Conservation (phyloP, 306 rosid species). For the Sicyos baderoa region DNA sequence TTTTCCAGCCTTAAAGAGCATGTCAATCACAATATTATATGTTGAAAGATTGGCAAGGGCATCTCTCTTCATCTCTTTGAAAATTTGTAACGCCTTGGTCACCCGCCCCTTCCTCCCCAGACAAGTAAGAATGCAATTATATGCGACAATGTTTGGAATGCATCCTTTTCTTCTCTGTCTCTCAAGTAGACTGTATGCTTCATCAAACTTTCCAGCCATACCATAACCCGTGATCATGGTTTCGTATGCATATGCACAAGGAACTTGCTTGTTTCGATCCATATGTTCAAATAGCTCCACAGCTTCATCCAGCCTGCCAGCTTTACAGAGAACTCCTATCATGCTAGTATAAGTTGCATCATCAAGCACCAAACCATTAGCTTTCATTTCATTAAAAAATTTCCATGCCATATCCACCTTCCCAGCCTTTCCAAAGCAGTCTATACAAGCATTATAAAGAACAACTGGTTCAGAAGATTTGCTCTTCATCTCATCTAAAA, state of each 20-base stretch:
- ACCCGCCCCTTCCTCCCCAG: slow-evolving; percentile 66
- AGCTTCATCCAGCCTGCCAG: slow-evolving; percentile 65
- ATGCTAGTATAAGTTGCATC: slow-evolving; percentile 83
- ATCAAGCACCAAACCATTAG: slow-evolving; percentile 59
- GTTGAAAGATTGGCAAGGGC: slow-evolving; percentile 77
- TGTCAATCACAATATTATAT: slow-evolving; percentile 71
- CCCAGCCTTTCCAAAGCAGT: slow-evolving; percentile 83
- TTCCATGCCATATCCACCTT: slow-evolving; percentile 98
- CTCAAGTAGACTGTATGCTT: slow-evolving; percentile 77
- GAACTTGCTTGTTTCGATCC: slow-evolving; percentile 63
- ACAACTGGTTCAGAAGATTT: slow-evolving; percentile 55
- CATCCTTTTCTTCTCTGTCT: slow-evolving; percentile 86
- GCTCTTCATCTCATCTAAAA: slow-evolving; percentile 88
- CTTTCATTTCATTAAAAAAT: slow-evolving; percentile 85
- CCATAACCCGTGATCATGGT: slow-evolving; percentile 98
- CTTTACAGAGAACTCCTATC: slow-evolving; percentile 94
- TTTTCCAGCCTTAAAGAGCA: slow-evolving; percentile 72
- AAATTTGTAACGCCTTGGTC: slow-evolving; percentile 60
- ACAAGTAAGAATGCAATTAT: slow-evolving; percentile 73
- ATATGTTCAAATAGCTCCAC: slow-evolving; percentile 65
- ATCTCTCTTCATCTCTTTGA: slow-evolving; percentile 75
- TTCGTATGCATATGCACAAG: slow-evolving; percentile 79
- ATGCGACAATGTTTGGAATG: slow-evolving; percentile 74
- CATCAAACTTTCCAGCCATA: slow-evolving; percentile 68
- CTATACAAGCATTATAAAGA: slow-evolving; percentile 85